phyloP scores from a whole-genome alignment of 495 filamentous ascomycete genomes.

The Thermothielavioides terrestris region DNA sequence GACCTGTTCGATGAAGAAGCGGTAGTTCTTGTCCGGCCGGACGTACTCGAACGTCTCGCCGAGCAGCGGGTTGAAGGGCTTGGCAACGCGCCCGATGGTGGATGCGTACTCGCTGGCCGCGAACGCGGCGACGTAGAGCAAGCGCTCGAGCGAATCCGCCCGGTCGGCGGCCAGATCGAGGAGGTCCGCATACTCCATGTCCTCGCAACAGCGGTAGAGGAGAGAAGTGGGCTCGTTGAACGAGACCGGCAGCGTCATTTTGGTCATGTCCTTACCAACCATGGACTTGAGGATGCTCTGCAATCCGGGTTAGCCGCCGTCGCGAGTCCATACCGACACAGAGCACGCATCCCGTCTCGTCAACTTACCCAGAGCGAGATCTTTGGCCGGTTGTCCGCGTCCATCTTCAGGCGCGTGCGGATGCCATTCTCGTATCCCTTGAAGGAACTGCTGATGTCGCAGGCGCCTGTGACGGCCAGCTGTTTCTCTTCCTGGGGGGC shows the following conservation, averaged over 20 bases:
- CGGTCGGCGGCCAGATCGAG: conserved; percentile 84
- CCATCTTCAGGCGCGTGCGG: conserved; percentile 71
- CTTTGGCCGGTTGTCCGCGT: conserved; percentile 84
- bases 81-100: conserved; percentile 91
- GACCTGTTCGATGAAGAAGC: conserved; percentile 97
- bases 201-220: conserved; percentile 91
- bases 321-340: no score
- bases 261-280: conserved; percentile 99
- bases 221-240: conserved; percentile 98
- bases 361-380: conserved; percentile 86
- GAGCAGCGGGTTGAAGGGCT: conserved; percentile 93
- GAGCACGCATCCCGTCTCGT: no score
- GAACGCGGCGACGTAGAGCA: conserved; percentile 95
- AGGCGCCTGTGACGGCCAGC: conserved; percentile 36
- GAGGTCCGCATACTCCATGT: conserved; percentile 94
- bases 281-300: conserved; percentile 96
- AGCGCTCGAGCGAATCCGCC: conserved; percentile 75
- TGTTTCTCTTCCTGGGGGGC: conserved; percentile 35
- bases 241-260: conserved; percentile 96
- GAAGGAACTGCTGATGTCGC: conserved; percentile 67
- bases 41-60: conserved; percentile 97
- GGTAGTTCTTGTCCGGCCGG: conserved; percentile 89
- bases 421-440: conserved; percentile 84
- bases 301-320: not conserved
- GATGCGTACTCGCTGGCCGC: conserved; percentile 95